Conservation (phyloP, 495 filamentous ascomycete genomes). For the Apodospora peruviana region DNA sequence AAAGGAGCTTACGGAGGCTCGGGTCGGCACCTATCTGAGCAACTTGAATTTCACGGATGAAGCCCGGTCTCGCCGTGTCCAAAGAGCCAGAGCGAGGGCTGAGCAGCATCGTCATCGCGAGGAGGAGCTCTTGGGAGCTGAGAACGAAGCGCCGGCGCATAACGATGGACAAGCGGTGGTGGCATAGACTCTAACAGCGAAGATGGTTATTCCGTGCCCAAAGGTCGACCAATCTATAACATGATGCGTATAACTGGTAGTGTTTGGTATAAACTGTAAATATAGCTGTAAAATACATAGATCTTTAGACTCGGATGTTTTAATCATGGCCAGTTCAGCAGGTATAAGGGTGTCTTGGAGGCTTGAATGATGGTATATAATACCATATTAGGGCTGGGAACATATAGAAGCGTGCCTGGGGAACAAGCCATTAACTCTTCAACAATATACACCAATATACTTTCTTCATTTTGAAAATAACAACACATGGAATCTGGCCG, state of each 20-base stretch:
- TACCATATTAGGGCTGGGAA: too few relatives aligned
- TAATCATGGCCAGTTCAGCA: neutral
- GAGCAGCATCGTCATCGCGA: conserved; percentile 5
- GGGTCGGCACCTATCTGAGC: conserved; percentile 63
- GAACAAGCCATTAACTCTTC: neutral
- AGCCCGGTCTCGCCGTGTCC: conserved; percentile 7
- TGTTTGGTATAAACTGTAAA: neutral
- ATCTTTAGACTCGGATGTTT: neutral
- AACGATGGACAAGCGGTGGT: too few relatives aligned
- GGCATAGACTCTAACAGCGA: too few relatives aligned
- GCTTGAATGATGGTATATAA: neutral
- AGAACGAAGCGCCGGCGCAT: too few relatives aligned
- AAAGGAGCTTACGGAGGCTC: conserved; percentile 71
- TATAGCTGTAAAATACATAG: neutral
- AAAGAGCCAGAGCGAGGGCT: conserved; percentile 18
- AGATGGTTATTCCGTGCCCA: too few relatives aligned
- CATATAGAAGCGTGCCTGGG: neutral
- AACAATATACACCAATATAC: too few relatives aligned
- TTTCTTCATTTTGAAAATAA: too few relatives aligned
- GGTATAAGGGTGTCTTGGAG: neutral
- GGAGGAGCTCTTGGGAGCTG: too few relatives aligned
- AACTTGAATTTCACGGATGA: conserved; percentile 18
- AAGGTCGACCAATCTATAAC: too few relatives aligned
- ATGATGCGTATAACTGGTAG: neutral
- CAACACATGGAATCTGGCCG: too few relatives aligned